Percentiles rank a stretch among this genome's conserved stretches.
These are phyloP conservation scores for Vitis hybrid DNA, from an alignment of 177 flowering plant species.

Conservation along the genomic window DNA sequence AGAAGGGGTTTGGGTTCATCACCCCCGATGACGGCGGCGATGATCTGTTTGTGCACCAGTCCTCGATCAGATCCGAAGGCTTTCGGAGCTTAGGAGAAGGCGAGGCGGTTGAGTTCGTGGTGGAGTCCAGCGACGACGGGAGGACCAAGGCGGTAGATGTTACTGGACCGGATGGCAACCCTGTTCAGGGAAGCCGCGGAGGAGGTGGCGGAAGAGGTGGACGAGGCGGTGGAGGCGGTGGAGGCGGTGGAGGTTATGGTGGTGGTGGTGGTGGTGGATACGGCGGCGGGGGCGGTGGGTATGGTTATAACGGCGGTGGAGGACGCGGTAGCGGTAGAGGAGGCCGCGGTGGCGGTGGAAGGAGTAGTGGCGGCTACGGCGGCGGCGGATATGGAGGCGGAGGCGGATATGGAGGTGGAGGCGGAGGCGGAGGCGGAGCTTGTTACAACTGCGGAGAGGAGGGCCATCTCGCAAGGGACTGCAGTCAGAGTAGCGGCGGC, in stretches of 20 bases:
- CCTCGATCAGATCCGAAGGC: conserved; percentile 73
- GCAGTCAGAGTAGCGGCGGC: conserved; percentile 8
- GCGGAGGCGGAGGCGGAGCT: conserved; percentile 14
- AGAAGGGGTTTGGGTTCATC: conserved; percentile 88
- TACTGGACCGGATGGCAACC: conserved; percentile 52
- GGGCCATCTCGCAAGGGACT: no score
- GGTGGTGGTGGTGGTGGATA: conserved; percentile 22
- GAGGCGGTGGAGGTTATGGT: conserved; percentile 18
- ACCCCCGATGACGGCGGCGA: conserved; percentile 76
- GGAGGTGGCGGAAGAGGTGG: conserved; percentile 33
- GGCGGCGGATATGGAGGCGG: conserved; percentile 15
- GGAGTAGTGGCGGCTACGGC: conserved; percentile 37
- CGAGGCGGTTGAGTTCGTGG: conserved; percentile 59
- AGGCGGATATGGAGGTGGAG: conserved; percentile 20
- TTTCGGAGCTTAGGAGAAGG: conserved; percentile 73
- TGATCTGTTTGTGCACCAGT: conserved; percentile 87
- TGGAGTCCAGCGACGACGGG: conserved; percentile 47
- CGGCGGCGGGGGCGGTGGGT: conserved; percentile 21
- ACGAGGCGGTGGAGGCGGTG: conserved; percentile 12
- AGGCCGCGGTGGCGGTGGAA: conserved; percentile 36
- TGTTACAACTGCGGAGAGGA: not conserved
- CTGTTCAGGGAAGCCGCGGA: conserved; percentile 37
- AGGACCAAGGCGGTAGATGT: conserved; percentile 74
- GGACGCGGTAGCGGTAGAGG: conserved; percentile 20
- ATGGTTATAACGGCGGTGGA: conserved; percentile 23